Evolutionary conservation across 164 flowering plant species (phyloP).

Genomic region (Protea cynaroides): DNA sequence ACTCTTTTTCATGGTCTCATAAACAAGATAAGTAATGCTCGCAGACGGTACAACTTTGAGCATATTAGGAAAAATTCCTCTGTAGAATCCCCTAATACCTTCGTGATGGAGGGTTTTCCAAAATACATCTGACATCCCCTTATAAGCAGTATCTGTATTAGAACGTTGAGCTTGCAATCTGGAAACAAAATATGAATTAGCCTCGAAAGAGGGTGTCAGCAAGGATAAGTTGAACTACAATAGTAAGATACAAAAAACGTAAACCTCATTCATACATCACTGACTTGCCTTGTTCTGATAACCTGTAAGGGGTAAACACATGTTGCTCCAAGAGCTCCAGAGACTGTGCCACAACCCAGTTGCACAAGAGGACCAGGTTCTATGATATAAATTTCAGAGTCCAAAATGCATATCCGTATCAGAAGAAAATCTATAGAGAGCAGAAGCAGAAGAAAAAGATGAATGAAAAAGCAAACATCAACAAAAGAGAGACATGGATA

Average conservation of each 20-base stretch:
- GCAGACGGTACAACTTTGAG: slow-evolving; percentile 93
- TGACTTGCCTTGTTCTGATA: slow-evolving; percentile 76
- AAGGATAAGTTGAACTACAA: neutral
- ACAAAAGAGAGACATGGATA: neutral
- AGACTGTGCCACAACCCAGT: slow-evolving; percentile 86
- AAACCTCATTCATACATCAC: neutral
- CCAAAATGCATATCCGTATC: neutral
- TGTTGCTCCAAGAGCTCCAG: slow-evolving; percentile 95
- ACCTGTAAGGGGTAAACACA: slow-evolving; percentile 99
- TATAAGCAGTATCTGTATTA: slow-evolving; percentile 32
- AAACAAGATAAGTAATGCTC: slow-evolving; percentile 87
- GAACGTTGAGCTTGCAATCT: slow-evolving; percentile 84
- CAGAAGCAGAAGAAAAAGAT: slow-evolving; percentile 1
- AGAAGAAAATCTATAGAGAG: neutral
- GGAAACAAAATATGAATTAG: slow-evolving; percentile 16
- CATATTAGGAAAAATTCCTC: slow-evolving; percentile 86
- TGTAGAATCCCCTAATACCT: slow-evolving; percentile 80
- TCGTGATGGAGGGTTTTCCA: slow-evolving; percentile 60
- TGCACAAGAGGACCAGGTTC: slow-evolving; percentile 82
- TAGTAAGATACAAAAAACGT: neutral
- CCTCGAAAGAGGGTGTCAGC: neutral
- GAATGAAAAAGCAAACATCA: neutral
- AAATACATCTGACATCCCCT: slow-evolving; percentile 81
- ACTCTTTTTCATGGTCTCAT: slow-evolving; percentile 83
- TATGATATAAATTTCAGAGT: slow-evolving; percentile 12